These are phyloP conservation scores for Boletellus sp. DNA, from an alignment of 768 basidiomycete species.

Conservation along the genomic window DNA sequence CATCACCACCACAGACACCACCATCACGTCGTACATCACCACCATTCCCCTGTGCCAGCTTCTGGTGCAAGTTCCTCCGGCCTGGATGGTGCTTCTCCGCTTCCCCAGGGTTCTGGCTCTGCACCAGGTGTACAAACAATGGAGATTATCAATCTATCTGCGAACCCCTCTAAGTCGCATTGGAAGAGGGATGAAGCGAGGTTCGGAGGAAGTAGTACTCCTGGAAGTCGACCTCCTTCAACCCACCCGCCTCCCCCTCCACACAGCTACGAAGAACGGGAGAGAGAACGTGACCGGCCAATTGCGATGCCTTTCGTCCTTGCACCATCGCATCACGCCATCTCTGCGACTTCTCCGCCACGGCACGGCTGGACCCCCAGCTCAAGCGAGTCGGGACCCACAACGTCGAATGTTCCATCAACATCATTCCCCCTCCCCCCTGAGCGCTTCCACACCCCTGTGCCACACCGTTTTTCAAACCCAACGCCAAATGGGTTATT, in stretches of 20 bases:
- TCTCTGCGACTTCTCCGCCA: conserved; percentile 40
- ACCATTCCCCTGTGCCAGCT: conserved; percentile 39
- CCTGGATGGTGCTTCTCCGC: conserved; percentile 25
- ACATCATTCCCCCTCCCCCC: conserved; percentile 27
- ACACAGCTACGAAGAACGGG: conserved; percentile 26
- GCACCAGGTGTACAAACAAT: conserved; percentile 41
- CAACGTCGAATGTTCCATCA: conserved; percentile 25
- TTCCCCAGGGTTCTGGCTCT: conserved; percentile 36
- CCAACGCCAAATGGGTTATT: conserved; percentile 20
- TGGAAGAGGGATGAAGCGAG: conserved; percentile 39
- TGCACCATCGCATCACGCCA: conserved; percentile 40
- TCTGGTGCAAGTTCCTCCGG: conserved; percentile 25
- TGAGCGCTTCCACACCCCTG: conserved; percentile 29
- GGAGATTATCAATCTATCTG: conserved; percentile 49
- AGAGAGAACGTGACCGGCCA: conserved; percentile 43
- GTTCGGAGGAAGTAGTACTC: conserved; percentile 25
- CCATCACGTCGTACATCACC: conserved; percentile 46
- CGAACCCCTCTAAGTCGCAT: conserved; percentile 30
- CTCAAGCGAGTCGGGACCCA: conserved; percentile 28
- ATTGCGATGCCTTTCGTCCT: conserved; percentile 53
- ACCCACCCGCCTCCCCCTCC: conserved; percentile 33
- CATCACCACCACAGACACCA: conserved; percentile 47
- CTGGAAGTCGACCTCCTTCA: conserved; percentile 38
- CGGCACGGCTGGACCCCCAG: conserved; percentile 36
- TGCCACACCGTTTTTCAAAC: conserved; percentile 27